A percentile compares a stretch with the other conserved stretches of the same genome.
These are phyloP conservation scores for Aspergillus intermedius DNA, from an alignment of 2,329 filamentous ascomycete species.

Conservation along the genomic window DNA sequence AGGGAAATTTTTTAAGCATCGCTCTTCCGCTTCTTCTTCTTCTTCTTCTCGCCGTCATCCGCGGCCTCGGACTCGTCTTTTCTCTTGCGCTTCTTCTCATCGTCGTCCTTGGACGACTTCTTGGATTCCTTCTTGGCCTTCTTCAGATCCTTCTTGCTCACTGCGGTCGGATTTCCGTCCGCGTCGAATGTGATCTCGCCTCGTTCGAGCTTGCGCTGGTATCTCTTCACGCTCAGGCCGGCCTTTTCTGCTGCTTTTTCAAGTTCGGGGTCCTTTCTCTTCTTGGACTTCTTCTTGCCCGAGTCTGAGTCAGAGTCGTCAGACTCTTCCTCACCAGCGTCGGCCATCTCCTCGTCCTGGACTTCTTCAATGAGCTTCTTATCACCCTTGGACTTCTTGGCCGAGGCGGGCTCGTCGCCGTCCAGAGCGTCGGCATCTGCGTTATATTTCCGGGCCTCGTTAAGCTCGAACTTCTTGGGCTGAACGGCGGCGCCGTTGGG, in stretches of 20 bases:
- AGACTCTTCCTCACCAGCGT: slow-evolving; percentile 28
- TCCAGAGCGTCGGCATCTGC: slow-evolving; percentile 80
- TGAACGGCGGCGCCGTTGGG: slow-evolving; percentile 61
- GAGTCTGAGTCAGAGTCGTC: slow-evolving; percentile 25
- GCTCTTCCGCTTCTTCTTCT: slow-evolving; percentile 53
- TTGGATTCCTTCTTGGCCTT: slow-evolving; percentile 60
- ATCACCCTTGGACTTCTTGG: slow-evolving; percentile 39
- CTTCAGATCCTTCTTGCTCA: slow-evolving; percentile 72
- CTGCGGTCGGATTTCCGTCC: slow-evolving; percentile 59
- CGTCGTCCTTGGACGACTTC: slow-evolving; percentile 46
- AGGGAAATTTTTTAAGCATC: slow-evolving; percentile 10
- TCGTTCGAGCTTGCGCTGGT: slow-evolving; percentile 70
- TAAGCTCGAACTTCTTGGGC: slow-evolving; percentile 71
- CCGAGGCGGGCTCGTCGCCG: slow-evolving; percentile 54
- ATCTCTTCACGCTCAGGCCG: slow-evolving; percentile 67
- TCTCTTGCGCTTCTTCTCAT: slow-evolving; percentile 67
- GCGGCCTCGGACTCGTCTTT: slow-evolving; percentile 52
- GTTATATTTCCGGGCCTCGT: slow-evolving; percentile 92
- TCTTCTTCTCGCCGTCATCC: slow-evolving; percentile 40
- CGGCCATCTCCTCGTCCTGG: slow-evolving; percentile 40
- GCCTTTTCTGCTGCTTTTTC: slow-evolving; percentile 58
- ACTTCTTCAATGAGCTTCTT: slow-evolving; percentile 44
- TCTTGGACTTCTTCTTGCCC: slow-evolving; percentile 35
- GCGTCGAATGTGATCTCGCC: slow-evolving; percentile 63
- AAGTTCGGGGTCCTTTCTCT: slow-evolving; percentile 43